Evolutionary conservation across 345 rosid species (phyloP), one percentile per base, ranked within the genome.

Genomic region (Aquilaria yunnanensis): DNA sequence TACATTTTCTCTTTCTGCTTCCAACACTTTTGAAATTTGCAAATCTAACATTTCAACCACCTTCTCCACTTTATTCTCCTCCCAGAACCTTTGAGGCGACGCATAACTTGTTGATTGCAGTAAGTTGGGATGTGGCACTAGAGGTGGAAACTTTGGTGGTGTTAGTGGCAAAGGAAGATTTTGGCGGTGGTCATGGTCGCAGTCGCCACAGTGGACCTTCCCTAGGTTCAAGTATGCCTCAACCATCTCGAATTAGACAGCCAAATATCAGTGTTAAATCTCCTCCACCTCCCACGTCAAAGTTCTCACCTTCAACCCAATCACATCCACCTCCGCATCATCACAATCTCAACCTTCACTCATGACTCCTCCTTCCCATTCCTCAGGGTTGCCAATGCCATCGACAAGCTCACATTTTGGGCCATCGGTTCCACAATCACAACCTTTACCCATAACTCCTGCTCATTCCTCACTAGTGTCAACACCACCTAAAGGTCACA

Each of bases 31-130:
- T 23, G 23, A 23, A 23, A 23, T 23, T 23, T 23, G 23, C 23
- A 23, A 1, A 23, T 23, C 1, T 23, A 23, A 23, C 23, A 23
- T 23, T 23, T 23, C 23, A 23, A 23, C 23, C 23, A 23, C 23
- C 23, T 23, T 23, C 23, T 23, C 23, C 23, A 23, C 23, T 23
- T 23, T 23, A 23, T 23, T 23, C 23, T 23, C 23, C 23, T 23
- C 23, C 23, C 23, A 23, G 23, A 23, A 23, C 23, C 23, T 23
- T 23, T 23, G 1, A 23, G 12, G 43, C 37, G 76, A 75, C 46
- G 87, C 89, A 1, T 72, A 70, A 6, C 85, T 84, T 41, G 87
- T 74, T 47, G 85, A 85, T 61, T 88, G 89, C 58, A 73, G 78
- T 55, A 80, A 70, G 70, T 81, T 85, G 49, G 74, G 80, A 67